A percentile compares a stretch with the other conserved stretches of the same genome.
phyloP scores from a whole-genome alignment of 306 rosid genomes.

The Quercus berberidifolia region DNA sequence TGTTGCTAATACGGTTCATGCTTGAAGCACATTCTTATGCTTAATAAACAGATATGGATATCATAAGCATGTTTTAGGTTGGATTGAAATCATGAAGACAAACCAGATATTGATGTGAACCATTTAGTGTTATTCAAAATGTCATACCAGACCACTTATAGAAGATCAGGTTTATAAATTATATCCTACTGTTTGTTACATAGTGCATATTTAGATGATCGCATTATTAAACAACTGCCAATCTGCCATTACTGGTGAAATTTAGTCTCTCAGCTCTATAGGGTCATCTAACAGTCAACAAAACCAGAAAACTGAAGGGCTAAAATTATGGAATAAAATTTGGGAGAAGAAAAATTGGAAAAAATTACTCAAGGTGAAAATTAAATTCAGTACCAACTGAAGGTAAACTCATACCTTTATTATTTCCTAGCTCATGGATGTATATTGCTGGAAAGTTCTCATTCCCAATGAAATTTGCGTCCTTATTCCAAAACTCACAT shows the following conservation, averaged over 20 bases:
- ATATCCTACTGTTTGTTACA: neutral
- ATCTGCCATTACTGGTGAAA: neutral
- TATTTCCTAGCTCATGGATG: neutral
- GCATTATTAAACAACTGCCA: neutral
- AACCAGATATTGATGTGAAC: neutral
- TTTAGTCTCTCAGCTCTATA: neutral
- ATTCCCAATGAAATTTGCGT: neutral
- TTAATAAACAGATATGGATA: neutral
- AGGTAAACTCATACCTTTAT: slow-evolving; percentile 9
- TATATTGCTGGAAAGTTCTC: neutral
- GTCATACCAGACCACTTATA: neutral
- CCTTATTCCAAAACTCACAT: slow-evolving; percentile 1
- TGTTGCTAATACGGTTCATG: neutral
- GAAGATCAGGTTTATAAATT: neutral
- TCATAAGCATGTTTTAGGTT: neutral
- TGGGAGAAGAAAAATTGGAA: too few species aligned
- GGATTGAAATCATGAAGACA: neutral
- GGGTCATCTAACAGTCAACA: neutral
- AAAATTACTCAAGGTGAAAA: neutral
- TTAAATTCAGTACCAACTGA: neutral
- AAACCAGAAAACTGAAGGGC: too few species aligned
- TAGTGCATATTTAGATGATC: neutral
- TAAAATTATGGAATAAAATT: too few species aligned
- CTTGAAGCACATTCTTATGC: neutral
- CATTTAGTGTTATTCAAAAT: neutral